Evolutionary conservation across 2,329 filamentous ascomycete species (phyloP).

Genomic region (Dactylellina sp.): DNA sequence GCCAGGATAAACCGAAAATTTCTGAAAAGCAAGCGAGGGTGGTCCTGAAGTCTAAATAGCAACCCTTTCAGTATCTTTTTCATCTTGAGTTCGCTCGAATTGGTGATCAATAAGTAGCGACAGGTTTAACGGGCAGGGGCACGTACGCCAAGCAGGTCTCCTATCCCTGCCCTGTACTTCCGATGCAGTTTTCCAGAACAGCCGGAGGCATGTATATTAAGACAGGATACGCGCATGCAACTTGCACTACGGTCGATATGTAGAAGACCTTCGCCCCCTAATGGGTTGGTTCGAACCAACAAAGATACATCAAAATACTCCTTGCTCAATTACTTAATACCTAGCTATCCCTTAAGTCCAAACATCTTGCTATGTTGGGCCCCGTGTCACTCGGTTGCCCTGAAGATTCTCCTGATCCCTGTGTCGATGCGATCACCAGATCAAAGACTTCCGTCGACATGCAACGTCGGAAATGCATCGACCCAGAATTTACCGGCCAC

Average conservation of each 20-base stretch:
- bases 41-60: conserved; percentile 24
- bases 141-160: not conserved
- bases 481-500: not conserved
- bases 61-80: not conserved
- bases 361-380: too few species aligned
- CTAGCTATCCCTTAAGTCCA: too few species aligned
- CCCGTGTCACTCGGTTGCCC: not conserved
- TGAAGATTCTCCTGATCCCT: not conserved
- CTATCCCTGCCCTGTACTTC: not conserved
- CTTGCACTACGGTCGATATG: too few species aligned
- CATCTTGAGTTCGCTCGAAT: too few species aligned
- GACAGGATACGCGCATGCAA: not conserved
- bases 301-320: too few species aligned
- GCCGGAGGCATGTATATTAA: not conserved
- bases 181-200: conserved; percentile 1
- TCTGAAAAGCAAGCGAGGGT: conserved; percentile 34
- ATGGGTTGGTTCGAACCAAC: too few species aligned
- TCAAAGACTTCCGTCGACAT: not conserved
- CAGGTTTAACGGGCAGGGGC: not conserved
- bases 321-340: too few species aligned
- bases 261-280: too few species aligned
- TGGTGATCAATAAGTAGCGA: too few species aligned
- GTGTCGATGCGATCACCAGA: not conserved
- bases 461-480: not conserved
- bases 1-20: conserved; percentile 27